These are phyloP conservation scores for Ensete glaucum DNA, from an alignment of 176 grass and related monocot species.

Conservation along the genomic window DNA sequence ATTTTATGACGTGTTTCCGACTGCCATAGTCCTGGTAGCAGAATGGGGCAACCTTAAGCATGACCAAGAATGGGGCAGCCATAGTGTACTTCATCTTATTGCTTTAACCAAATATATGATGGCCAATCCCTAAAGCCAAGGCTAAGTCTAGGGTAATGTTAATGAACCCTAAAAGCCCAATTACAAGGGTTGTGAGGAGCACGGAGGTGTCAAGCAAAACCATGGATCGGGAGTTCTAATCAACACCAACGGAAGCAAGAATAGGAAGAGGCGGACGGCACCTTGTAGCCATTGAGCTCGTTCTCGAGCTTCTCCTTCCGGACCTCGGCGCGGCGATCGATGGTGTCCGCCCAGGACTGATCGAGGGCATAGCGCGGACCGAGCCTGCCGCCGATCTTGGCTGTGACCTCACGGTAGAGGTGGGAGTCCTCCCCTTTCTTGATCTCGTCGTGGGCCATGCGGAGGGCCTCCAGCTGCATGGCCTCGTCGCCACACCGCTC, in stretches of 20 bases:
- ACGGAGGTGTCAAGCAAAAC: background rate
- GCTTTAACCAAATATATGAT: too few relatives aligned
- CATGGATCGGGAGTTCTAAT: background rate
- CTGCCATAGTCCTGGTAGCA: too few relatives aligned
- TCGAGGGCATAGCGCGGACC: conserved; percentile 40
- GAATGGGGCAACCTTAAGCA: too few relatives aligned
- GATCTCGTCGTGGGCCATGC: conserved; percentile 84
- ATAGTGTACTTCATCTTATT: too few relatives aligned
- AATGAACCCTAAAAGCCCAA: too few relatives aligned
- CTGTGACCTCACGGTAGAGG: conserved; percentile 45
- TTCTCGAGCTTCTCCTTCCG: conserved; percentile 83
- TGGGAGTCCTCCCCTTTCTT: conserved; percentile 44
- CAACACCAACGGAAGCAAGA: background rate
- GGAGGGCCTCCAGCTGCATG: conserved; percentile 58
- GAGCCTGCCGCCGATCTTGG: conserved; percentile 43
- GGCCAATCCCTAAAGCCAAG: too few relatives aligned
- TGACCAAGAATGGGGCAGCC: too few relatives aligned
- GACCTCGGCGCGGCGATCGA: conserved; percentile 43
- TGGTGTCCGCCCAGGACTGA: conserved; percentile 40
- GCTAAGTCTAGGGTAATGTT: too few relatives aligned
- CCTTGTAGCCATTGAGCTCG: conserved; percentile 80
- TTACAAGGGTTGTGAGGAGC: background rate
- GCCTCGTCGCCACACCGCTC: conserved; percentile 49
- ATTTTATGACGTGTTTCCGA: too few relatives aligned
- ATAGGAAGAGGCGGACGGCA: conserved; percentile 20